phyloP scores from a whole-genome alignment of 2,329 filamentous ascomycete species.

The Colletotrichum musae region DNA sequence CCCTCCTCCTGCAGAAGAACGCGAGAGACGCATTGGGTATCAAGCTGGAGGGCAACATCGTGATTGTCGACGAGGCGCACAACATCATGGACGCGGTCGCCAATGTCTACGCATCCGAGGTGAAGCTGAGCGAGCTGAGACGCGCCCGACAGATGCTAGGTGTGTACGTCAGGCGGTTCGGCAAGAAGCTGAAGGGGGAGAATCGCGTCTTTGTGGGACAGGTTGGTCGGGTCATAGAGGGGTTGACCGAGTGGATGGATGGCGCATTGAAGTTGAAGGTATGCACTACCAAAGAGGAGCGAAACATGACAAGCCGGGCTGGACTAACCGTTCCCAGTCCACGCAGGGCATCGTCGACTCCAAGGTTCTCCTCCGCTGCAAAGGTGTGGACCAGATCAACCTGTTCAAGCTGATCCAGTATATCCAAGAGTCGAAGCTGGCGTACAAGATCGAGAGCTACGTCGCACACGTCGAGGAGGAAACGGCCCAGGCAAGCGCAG shows the following conservation, averaged over 20 bases:
- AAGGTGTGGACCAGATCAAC: conserved; percentile 95
- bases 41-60: conserved; percentile 86
- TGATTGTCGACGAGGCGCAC: conserved; percentile 98
- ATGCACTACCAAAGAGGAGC: conserved; percentile 34
- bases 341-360: conserved; percentile 79
- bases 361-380: conserved; percentile 81
- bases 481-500: conserved; percentile 50
- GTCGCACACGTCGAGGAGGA: conserved; percentile 72
- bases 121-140: conserved; percentile 81
- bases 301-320: too few species aligned
- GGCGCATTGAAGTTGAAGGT: conserved; percentile 65
- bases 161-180: conserved; percentile 88
- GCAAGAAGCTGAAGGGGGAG: conserved; percentile 88
- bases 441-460: conserved; percentile 95
- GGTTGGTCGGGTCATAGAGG: conserved; percentile 85
- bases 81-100: conserved; percentile 97
- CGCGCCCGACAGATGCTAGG: conserved; percentile 82
- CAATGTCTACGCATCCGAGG: conserved; percentile 85
- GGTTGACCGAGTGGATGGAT: conserved; percentile 79
- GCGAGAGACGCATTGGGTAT: conserved; percentile 91
- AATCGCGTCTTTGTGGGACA: conserved; percentile 94
- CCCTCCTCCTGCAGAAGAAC: conserved; percentile 86
- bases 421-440: conserved; percentile 91
- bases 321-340: conserved; percentile 49
- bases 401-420: conserved; percentile 90